These are phyloP conservation scores for Venturia effusa DNA, from an alignment of 2,329 filamentous ascomycete species.

Conservation along the genomic window DNA sequence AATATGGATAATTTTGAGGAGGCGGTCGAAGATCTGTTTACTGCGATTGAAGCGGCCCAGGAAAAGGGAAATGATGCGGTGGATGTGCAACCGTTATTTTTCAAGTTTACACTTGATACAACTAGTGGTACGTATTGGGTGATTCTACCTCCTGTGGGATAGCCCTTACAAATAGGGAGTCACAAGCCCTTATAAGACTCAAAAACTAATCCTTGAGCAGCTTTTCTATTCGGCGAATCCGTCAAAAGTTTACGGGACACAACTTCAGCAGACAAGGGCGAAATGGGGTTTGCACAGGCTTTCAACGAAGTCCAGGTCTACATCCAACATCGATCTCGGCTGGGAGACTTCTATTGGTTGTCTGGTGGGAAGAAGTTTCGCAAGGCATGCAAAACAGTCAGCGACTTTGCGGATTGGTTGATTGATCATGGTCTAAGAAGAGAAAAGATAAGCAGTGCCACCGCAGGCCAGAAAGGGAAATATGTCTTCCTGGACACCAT, in stretches of 20 bases:
- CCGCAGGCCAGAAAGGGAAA: slow-evolving; percentile 56
- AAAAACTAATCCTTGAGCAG: too few species aligned
- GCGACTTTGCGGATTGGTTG: slow-evolving; percentile 66
- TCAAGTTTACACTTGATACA: slow-evolving; percentile 71
- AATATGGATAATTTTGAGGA: slow-evolving; percentile 73
- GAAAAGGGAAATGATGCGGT: slow-evolving; percentile 39
- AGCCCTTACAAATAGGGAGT: too few species aligned
- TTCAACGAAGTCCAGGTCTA: slow-evolving; percentile 70
- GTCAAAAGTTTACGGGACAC: slow-evolving; percentile 49
- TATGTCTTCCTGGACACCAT: slow-evolving; percentile 86
- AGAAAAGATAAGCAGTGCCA: too few species aligned
- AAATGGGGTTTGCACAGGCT: slow-evolving; percentile 58
- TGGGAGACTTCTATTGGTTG: slow-evolving; percentile 51
- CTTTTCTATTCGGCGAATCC: slow-evolving; percentile 73
- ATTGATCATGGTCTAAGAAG: slow-evolving; percentile 65
- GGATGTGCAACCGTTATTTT: slow-evolving; percentile 68
- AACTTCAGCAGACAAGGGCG: slow-evolving; percentile 33
- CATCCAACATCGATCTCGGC: slow-evolving; percentile 41
- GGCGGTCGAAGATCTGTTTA: slow-evolving; percentile 58
- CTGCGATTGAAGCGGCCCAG: slow-evolving; percentile 56
- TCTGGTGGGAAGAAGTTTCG: slow-evolving; percentile 56
- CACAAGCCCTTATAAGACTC: too few species aligned
- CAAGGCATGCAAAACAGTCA: slow-evolving; percentile 53
- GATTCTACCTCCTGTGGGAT: too few species aligned
- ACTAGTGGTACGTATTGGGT: too few species aligned